Base-by-base conservation (phyloP, 257 asterid genomes). In the Jacaranda copaia region DNA sequence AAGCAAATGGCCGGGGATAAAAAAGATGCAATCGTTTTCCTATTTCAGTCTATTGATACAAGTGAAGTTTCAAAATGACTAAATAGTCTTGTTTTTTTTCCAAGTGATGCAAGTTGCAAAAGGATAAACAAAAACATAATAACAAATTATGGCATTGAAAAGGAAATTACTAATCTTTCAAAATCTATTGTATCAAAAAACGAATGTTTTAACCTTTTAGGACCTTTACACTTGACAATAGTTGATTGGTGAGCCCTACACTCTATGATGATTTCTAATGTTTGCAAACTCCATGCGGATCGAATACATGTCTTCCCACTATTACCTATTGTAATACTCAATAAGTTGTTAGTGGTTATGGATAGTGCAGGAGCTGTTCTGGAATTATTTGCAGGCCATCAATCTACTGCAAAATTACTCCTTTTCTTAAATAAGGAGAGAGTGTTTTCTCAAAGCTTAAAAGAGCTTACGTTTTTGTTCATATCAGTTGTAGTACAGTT, bases 141-240 rank as follows among this genome's bases (percentile, higher is more conserved):
- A 70, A 52, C 66, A 15, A 59, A 52, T 20, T 42, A 83, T 88
- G 89, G 85, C 83, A 57, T 85, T 91, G 94, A 84, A 74, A 83
- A 81, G 46, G 91, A 89, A 62, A 79, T 46, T 51, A 85, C 86
- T 48, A 76, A 74, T 57, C 73, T 73, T 77, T 87, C 92, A 0
- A 89, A 84, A 15, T 88, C 97, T 35, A 38, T 77, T 75, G 85
- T 81, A 46, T 91, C 93, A 8, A 97, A 91, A 69, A 91, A 96
- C 82, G 97, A 94, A 58, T 69, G 52, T 58, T 94, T 89, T 48
- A 61, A 84, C 49, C 77, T 86, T n/a, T 88, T 89, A 0, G 99
- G 99, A 70, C 99, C 99, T 49, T 53, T 82, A 79, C 89, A 92
- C 80, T 87, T 94, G 69, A 88, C 93, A 51, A 49, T 77, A 73